phyloP scores from a whole-genome alignment of 176 grass and related monocot genomes.

The Dactylis glomerata region DNA sequence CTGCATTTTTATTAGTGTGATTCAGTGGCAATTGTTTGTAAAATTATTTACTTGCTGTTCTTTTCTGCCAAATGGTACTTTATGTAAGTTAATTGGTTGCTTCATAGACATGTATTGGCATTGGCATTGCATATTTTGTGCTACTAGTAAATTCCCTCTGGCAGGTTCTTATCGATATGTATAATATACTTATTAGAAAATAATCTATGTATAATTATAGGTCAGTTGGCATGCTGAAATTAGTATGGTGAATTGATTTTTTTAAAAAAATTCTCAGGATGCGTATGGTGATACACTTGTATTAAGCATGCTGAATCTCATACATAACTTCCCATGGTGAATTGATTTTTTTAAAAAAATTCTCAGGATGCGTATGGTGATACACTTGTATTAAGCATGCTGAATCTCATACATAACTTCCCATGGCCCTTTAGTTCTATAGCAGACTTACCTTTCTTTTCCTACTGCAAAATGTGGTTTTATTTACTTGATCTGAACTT shows the following conservation, averaged over 20 bases:
- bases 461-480: background rate
- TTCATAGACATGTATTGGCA: background rate
- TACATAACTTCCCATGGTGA: too few relatives aligned
- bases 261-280: background rate
- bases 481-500: background rate
- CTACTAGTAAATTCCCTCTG: background rate
- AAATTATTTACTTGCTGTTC: background rate
- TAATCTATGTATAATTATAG: background rate
- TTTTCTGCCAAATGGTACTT: background rate
- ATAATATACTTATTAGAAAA: background rate
- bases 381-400: background rate
- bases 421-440: background rate
- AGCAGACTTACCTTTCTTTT: background rate
- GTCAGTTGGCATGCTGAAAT: background rate
- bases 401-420: background rate
- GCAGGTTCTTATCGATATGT: background rate
- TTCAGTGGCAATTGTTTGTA: background rate
- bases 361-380: background rate
- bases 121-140: background rate
- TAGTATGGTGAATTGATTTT: background rate
- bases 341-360: background rate
- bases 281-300: background rate
- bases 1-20: constrained; percentile 8
- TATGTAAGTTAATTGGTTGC: background rate
- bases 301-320: background rate